Evolutionary conservation across 805 yeast species (phyloP), one percentile per base, ranked within the genome.

Genomic region (Candida tallmaniae): DNA sequence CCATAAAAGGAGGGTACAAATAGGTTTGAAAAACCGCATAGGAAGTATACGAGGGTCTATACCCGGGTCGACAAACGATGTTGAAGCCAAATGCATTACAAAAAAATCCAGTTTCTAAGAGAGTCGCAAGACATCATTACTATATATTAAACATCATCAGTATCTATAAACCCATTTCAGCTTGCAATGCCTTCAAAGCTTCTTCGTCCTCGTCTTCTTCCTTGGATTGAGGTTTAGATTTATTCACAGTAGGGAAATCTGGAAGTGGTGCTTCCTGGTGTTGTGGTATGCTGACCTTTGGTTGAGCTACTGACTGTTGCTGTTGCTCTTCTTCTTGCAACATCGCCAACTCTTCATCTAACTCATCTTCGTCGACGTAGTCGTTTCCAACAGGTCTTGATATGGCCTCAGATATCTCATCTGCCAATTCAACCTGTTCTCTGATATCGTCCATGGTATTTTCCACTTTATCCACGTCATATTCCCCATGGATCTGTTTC

Each of bases 361-460:
- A 76, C 60, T 93, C 98, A 50, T 88, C 96, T 49, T 87, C 95
- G 53, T 85, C 95, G 21, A 80, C 68, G 46, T 74, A 80, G 38
- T 86, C 96, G 33, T 72, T 72, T 36, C 94, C 94, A 46, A 93
- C 74, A 5, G 98, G 96, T 63, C 96, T 78, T 31, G 96, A 83
- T 39, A 93, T 88, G 25, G 98, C 97, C 38, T 93, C 96, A 31
- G 94, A 81, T 36, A 93, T 88, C 68, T 93, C 98, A 47, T 88
- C 96, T 27, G 95, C 84, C 51, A 86, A 69, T 51, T 90, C 96
- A 34, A 90, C 94, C 62, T 93, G 97, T 57, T 93, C 98, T 48
- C 97, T 78, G 44, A 94, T 87, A 42, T 90, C 96, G 59, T 93
- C 98, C 97, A 93, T 90, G 6, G 97, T 90, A 49, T 81, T 83